Conservation (phyloP, 2,329 filamentous ascomycete species). For the Nakataea oryzae region DNA sequence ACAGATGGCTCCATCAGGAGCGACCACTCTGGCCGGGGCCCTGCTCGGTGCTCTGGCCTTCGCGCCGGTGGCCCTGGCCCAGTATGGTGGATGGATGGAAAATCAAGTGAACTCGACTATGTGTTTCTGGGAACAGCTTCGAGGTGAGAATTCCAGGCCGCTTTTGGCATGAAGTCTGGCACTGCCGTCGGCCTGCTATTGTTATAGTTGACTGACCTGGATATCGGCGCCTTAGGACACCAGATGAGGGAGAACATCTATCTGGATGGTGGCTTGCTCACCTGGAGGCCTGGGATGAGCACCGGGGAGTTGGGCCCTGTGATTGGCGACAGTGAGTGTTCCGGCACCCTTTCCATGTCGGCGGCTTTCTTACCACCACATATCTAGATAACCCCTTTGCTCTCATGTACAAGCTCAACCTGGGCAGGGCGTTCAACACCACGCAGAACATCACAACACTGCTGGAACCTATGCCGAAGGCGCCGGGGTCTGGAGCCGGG, state of each 20-base stretch:
- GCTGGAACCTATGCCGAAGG: conserved; percentile 37
- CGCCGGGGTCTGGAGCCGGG: conserved; percentile 27
- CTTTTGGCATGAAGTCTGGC: not conserved
- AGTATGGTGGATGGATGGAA: conserved; percentile 36
- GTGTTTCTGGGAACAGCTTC: conserved; percentile 43
- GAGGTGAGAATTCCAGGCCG: conserved; percentile 20
- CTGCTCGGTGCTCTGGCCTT: conserved; percentile 11
- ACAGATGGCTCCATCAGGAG: not conserved
- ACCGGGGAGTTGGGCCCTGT: conserved; percentile 23
- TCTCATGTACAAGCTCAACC: conserved; percentile 45
- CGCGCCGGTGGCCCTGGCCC: conserved; percentile 23
- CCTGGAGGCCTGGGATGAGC: conserved; percentile 37
- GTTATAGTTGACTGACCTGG: not conserved
- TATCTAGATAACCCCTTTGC: conserved; percentile 39
- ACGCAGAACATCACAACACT: conserved; percentile 41
- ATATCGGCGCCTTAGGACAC: not conserved
- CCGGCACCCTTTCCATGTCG: not conserved
- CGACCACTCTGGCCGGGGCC: not conserved
- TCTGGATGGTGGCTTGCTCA: conserved; percentile 51
- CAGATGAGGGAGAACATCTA: conserved; percentile 53
- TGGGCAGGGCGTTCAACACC: conserved; percentile 44
- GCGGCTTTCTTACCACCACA: not conserved
- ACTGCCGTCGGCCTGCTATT: not conserved
- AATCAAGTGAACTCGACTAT: conserved; percentile 47
- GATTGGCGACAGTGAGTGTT: conserved; percentile 30